Conservation (phyloP, 495 filamentous ascomycete species). For the Podospora sp. region DNA sequence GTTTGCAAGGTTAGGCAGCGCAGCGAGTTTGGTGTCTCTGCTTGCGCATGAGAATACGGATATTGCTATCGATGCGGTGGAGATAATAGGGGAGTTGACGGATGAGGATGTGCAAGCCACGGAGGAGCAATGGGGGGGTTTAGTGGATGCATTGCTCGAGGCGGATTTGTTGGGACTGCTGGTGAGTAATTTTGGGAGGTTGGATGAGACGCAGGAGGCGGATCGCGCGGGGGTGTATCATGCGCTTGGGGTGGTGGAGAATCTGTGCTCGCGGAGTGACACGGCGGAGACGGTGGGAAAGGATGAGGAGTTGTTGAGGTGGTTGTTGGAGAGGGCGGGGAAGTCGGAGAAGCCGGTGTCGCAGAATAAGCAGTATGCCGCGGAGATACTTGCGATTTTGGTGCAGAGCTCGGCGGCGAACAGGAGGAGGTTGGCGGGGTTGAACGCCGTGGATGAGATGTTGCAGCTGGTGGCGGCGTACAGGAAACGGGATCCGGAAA, state of each 20-base stretch:
- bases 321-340: slow-evolving; percentile 68
- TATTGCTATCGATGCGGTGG: slow-evolving; percentile 88
- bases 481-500: slow-evolving; percentile 82
- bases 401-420: slow-evolving; percentile 64
- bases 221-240: slow-evolving; percentile 88
- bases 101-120: slow-evolving; percentile 91
- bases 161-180: slow-evolving; percentile 83
- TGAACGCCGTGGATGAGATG: slow-evolving; percentile 77
- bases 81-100: slow-evolving; percentile 89
- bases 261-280: slow-evolving; percentile 69
- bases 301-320: slow-evolving; percentile 67
- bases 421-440: slow-evolving; percentile 60
- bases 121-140: slow-evolving; percentile 76
- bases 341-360: slow-evolving; percentile 43
- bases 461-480: slow-evolving; percentile 87
- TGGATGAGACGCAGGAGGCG: slow-evolving; percentile 77
- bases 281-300: slow-evolving; percentile 68
- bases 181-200: slow-evolving; percentile 75
- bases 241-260: slow-evolving; percentile 80
- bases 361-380: slow-evolving; percentile 96
- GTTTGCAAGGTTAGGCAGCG: slow-evolving; percentile 78
- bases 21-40: slow-evolving; percentile 73
- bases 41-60: slow-evolving; percentile 96
- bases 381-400: slow-evolving; percentile 88
- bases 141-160: slow-evolving; percentile 83